Conservation (phyloP, 164 flowering plant genomes). For the Protea cynaroides region DNA sequence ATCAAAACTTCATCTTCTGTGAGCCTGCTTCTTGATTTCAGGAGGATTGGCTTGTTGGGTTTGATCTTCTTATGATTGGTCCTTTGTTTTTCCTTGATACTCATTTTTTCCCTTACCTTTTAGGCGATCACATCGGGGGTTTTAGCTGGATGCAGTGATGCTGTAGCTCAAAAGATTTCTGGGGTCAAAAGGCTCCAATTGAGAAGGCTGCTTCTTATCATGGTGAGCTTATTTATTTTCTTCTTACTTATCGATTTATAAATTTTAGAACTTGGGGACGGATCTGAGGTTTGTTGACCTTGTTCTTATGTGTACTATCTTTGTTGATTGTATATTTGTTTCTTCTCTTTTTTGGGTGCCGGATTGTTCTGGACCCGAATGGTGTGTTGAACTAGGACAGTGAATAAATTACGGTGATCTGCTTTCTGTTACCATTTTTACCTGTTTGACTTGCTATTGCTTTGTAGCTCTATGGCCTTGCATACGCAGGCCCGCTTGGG, state of each 20-base stretch:
- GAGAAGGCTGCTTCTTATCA: conserved; percentile 60
- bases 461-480: conserved; percentile 70
- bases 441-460: conserved; percentile 1
- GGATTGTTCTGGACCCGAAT: background rate
- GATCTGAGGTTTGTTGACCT: background rate
- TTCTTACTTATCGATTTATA: background rate
- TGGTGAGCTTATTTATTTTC: conserved; percentile 30
- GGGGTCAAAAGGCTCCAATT: conserved; percentile 67
- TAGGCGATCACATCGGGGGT: conserved; percentile 77
- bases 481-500: conserved; percentile 74
- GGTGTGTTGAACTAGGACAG: background rate
- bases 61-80: background rate
- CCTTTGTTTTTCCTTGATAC: background rate
- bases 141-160: conserved; percentile 63
- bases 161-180: conserved; percentile 71
- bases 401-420: background rate
- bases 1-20: no score
- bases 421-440: background rate
- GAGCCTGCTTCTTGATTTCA: background rate
- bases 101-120: background rate
- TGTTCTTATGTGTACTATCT: no score
- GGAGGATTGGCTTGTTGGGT: background rate
- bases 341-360: no score
- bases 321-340: no score
- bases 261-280: background rate